Evolutionary conservation across 371 early-diverging fungal species (phyloP).

Genomic region (Apophysomyces elegans): DNA sequence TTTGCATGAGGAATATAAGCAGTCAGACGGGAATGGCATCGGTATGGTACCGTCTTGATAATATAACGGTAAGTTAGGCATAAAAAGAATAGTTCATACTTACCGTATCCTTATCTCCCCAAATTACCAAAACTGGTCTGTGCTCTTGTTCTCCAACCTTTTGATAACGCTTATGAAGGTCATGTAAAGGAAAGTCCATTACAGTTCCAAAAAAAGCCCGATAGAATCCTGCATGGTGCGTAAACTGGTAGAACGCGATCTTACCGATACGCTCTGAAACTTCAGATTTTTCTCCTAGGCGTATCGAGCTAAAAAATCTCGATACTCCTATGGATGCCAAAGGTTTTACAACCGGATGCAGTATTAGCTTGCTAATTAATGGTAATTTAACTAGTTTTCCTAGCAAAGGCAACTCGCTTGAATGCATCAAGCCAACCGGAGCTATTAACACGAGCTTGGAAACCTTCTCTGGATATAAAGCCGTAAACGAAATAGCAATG

Average conservation of each 20-base stretch:
- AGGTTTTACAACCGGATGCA: slow-evolving; percentile 17
- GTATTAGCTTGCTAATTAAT: slow-evolving; percentile 13
- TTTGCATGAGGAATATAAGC: slow-evolving; percentile 34
- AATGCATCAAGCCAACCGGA: slow-evolving; percentile 56
- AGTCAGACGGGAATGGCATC: slow-evolving; percentile 20
- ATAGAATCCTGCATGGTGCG: slow-evolving; percentile 51
- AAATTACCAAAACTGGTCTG: slow-evolving; percentile 37
- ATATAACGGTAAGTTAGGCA: background rate
- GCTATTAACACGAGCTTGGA: slow-evolving; percentile 54
- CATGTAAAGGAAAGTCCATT: slow-evolving; percentile 43
- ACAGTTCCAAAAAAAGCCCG: slow-evolving; percentile 48
- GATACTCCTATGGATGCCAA: slow-evolving; percentile 16
- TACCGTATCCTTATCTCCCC: slow-evolving; percentile 56
- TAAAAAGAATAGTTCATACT: background rate
- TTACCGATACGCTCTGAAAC: slow-evolving; percentile 14
- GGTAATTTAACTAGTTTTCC: slow-evolving; percentile 31
- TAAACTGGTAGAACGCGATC: slow-evolving; percentile 39
- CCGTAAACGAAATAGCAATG: slow-evolving; percentile 56
- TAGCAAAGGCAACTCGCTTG: slow-evolving; percentile 33
- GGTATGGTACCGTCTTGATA: slow-evolving; percentile 43
- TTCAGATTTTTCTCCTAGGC: slow-evolving; percentile 11
- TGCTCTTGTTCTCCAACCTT: slow-evolving; percentile 33
- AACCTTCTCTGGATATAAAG: slow-evolving; percentile 55
- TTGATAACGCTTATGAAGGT: slow-evolving; percentile 33
- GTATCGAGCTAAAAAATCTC: slow-evolving; percentile 18